These are phyloP conservation scores for Fusarium multiceps DNA, from an alignment of 2,329 filamentous ascomycete species.

Conservation along the genomic window DNA sequence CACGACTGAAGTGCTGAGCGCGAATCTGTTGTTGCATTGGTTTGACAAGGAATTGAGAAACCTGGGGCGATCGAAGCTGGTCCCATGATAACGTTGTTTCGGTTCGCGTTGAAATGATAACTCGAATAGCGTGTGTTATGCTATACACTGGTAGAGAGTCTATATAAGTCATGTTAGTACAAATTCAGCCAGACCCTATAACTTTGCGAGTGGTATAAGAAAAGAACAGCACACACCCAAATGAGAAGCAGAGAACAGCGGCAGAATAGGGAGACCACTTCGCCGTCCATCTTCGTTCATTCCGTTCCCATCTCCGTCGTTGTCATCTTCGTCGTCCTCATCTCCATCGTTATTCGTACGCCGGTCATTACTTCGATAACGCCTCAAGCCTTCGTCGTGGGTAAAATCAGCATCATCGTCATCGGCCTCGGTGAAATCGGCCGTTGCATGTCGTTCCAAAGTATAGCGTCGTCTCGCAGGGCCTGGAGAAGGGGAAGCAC, in stretches of 20 bases:
- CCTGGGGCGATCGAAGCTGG: conserved; percentile 92
- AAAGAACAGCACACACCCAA: conserved; percentile 65
- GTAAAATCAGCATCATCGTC: conserved; percentile 61
- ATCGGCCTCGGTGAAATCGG: conserved; percentile 73
- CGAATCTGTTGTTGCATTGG: conserved; percentile 93
- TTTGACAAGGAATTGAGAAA: conserved; percentile 95
- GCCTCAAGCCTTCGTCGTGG: conserved; percentile 50
- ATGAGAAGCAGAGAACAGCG: conserved; percentile 83
- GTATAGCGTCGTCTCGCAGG: conserved; percentile 45
- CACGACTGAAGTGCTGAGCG: conserved; percentile 83
- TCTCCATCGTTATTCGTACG: conserved; percentile 54
- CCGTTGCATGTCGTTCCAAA: conserved; percentile 63
- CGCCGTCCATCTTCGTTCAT: conserved; percentile 49
- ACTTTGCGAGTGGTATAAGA: background rate
- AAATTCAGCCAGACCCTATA: background rate
- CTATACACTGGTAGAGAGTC: conserved; percentile 90
- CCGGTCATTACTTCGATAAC: conserved; percentile 38
- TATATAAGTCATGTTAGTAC: conserved; percentile 50
- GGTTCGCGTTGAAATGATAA: conserved; percentile 84
- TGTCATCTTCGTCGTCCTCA: conserved; percentile 61
- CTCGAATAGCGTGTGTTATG: conserved; percentile 88
- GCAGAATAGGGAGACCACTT: conserved; percentile 63
- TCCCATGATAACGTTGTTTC: conserved; percentile 96
- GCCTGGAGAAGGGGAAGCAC: conserved; percentile 49
- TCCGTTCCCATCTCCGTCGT: conserved; percentile 57